These are phyloP conservation scores for Amanita phalloides DNA, from an alignment of 768 basidiomycete genomes.

Conservation along the genomic window DNA sequence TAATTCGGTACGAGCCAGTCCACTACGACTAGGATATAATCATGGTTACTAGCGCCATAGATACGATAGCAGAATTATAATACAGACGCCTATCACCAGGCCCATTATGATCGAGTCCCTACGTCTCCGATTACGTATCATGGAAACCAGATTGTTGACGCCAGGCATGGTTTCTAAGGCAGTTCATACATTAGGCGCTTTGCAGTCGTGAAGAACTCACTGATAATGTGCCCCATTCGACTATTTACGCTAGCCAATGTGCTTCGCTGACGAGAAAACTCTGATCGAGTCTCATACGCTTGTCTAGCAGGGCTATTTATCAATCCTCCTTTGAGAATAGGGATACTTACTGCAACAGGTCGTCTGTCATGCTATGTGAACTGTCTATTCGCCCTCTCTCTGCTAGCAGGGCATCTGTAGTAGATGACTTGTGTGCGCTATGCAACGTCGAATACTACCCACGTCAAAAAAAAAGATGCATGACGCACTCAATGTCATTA, in stretches of 20 bases:
- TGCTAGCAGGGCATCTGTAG: constrained; percentile 76
- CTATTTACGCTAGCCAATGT: constrained; percentile 72
- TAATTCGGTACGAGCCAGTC: background rate
- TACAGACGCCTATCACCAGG: constrained; percentile 76
- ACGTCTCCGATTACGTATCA: constrained; percentile 88
- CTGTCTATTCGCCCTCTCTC: constrained; percentile 88
- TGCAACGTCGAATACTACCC: background rate
- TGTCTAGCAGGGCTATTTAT: constrained; percentile 42
- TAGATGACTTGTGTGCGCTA: constrained; percentile 86
- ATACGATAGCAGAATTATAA: constrained; percentile 43
- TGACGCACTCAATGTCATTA: constrained; percentile 86
- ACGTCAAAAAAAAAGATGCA: background rate
- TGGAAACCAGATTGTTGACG: constrained; percentile 77
- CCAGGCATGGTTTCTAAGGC: constrained; percentile 83
- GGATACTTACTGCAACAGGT: constrained; percentile 63
- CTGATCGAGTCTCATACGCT: constrained; percentile 93
- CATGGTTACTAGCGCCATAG: constrained; percentile 27
- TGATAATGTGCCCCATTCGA: constrained; percentile 75
- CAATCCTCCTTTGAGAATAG: background rate
- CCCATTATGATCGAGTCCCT: constrained; percentile 88
- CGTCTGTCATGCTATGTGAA: constrained; percentile 92
- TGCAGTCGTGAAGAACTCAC: constrained; percentile 31
- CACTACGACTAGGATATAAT: background rate
- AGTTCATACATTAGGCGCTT: background rate
- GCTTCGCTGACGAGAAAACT: constrained; percentile 76